Conservation (phyloP, 768 basidiomycete species). For the Tylopilus subfusipes region DNA sequence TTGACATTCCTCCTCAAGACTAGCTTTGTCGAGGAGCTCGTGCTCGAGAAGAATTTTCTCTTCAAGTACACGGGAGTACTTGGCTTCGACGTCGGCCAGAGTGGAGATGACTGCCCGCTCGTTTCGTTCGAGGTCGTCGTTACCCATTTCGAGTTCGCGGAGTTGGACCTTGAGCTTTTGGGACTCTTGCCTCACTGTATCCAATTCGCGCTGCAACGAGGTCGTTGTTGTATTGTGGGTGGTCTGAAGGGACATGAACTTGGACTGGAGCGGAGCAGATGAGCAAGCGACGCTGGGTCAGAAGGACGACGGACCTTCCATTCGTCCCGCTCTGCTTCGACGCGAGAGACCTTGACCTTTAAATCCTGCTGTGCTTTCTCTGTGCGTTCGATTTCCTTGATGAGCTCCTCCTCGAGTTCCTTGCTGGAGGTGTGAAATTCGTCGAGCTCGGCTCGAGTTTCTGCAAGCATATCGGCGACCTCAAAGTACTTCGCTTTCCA, state of each 20-base stretch:
- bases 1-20: conserved; percentile 86
- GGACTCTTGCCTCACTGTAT: conserved; percentile 72
- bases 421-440: conserved; percentile 86
- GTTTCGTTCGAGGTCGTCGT: conserved; percentile 94
- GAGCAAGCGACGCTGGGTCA: background rate
- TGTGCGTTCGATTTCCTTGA: conserved; percentile 83
- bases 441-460: conserved; percentile 81
- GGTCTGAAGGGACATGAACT: conserved; percentile 86
- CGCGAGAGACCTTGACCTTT: conserved; percentile 62
- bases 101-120: conserved; percentile 85
- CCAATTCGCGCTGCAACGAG: conserved; percentile 89
- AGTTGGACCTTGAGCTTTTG: conserved; percentile 70
- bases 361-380: conserved; percentile 83
- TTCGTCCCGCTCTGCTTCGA: conserved; percentile 77
- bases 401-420: conserved; percentile 91
- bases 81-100: conserved; percentile 79
- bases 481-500: conserved; percentile 81
- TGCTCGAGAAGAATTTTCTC: conserved; percentile 98
- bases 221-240: conserved; percentile 87
- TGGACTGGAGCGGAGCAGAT: conserved; percentile 45
- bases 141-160: conserved; percentile 93
- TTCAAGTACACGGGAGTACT: conserved; percentile 87
- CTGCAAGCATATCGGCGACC: conserved; percentile 77
- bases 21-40: conserved; percentile 87
- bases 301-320: conserved; percentile 72